Evolutionary conservation across 345 rosid species (phyloP).

Genomic region (Durio zibethinus): DNA sequence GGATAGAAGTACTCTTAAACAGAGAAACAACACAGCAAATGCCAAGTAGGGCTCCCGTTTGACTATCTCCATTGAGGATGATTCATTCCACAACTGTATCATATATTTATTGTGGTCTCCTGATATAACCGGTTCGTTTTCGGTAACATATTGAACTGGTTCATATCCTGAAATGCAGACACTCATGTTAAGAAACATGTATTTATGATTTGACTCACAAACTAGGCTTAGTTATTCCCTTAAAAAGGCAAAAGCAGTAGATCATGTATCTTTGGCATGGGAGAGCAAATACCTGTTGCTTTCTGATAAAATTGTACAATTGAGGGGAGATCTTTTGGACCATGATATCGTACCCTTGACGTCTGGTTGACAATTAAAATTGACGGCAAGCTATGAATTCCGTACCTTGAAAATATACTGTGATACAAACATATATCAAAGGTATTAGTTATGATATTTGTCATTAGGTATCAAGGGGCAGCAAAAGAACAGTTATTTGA

Average conservation of each 20-base stretch:
- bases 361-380: conserved; percentile 66
- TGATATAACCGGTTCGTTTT: conserved; percentile 29
- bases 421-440: conserved; percentile 17
- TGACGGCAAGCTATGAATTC: conserved; percentile 84
- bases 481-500: neutral
- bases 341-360: conserved; percentile 47
- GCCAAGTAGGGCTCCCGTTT: conserved; percentile 61
- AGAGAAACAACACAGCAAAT: conserved; percentile 47
- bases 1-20: conserved; percentile 42
- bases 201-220: neutral
- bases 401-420: conserved; percentile 80
- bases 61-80: conserved; percentile 39
- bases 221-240: neutral
- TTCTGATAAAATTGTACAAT: conserved; percentile 65
- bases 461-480: neutral
- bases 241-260: neutral
- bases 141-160: conserved; percentile 48
- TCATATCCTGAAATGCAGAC: conserved; percentile 49
- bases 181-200: neutral
- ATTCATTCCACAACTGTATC: conserved; percentile 31
- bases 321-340: conserved; percentile 56
- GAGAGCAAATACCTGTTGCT: conserved; percentile 54
- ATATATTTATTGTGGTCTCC: conserved; percentile 22
- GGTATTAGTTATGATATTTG: neutral
- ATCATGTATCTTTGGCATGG: neutral